Percentiles rank a stretch among this genome's conserved stretches.
These are phyloP conservation scores for Podaxis sp. DNA, from an alignment of 768 basidiomycete genomes.

Conservation along the genomic window DNA sequence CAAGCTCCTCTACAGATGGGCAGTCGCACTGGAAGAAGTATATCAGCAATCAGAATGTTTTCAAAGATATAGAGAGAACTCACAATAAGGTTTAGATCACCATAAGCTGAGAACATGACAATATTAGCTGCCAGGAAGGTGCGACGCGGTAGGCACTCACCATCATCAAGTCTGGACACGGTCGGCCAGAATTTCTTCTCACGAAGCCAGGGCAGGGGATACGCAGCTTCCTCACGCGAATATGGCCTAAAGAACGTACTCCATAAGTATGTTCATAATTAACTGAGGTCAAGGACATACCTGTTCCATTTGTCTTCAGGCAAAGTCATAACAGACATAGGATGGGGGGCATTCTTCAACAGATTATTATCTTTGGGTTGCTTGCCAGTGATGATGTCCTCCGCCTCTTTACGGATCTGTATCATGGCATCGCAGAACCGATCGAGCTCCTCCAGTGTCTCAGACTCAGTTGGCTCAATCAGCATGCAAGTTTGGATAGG, in stretches of 20 bases:
- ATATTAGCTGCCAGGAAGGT: conserved; percentile 1
- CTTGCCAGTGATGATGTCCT: conserved; percentile 82
- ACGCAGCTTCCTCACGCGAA: conserved; percentile 86
- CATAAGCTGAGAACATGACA: conserved; percentile 60
- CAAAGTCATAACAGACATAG: conserved; percentile 68
- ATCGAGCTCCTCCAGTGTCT: conserved; percentile 90
- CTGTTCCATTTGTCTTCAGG: conserved; percentile 84
- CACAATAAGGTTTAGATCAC: conserved; percentile 87
- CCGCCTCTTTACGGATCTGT: conserved; percentile 87
- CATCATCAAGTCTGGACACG: conserved; percentile 90
- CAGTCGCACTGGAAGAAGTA: conserved; percentile 67
- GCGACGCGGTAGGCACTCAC: conserved; percentile 38
- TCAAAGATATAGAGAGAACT: conserved; percentile 30
- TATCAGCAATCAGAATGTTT: conserved; percentile 15
- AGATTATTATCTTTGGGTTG: conserved; percentile 92
- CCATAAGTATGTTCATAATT: background rate
- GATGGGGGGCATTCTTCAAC: conserved; percentile 93
- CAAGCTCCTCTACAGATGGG: conserved; percentile 79
- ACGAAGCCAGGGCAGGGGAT: conserved; percentile 77
- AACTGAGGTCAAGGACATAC: conserved; percentile 36
- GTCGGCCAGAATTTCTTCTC: conserved; percentile 98
- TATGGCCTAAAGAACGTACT: conserved; percentile 61
- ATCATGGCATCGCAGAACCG: conserved; percentile 99
- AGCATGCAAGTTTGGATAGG: conserved; percentile 96
- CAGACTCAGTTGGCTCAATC: conserved; percentile 97